These are phyloP conservation scores for Speleostelium caveatum DNA, from an alignment of 78 protist species.

Conservation along the genomic window DNA sequence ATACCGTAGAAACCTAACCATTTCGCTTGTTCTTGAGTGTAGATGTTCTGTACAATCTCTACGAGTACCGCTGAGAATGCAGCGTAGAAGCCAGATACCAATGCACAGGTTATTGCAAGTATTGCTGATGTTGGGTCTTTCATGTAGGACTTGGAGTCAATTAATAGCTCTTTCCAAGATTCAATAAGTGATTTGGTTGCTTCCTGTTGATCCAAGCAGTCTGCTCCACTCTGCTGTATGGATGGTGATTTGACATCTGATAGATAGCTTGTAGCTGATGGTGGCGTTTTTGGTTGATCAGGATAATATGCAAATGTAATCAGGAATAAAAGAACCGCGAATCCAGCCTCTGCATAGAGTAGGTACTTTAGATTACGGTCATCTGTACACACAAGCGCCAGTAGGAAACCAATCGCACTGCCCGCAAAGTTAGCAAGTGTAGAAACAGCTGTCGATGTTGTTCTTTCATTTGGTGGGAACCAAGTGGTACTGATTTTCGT, in stretches of 20 bases:
- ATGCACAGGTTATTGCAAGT: neutral
- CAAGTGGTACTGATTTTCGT: conserved; percentile 42
- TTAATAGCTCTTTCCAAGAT: conserved; percentile 40
- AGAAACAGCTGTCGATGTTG: conserved; percentile 39
- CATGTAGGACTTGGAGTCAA: neutral
- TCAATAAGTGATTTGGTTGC: conserved; percentile 14
- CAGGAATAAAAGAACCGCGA: conserved; percentile 8
- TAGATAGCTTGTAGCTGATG: conserved; percentile 31
- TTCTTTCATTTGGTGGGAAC: conserved; percentile 59
- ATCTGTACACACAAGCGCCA: conserved; percentile 12
- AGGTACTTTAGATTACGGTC: conserved; percentile 1
- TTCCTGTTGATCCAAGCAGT: neutral
- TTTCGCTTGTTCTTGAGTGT: conserved; percentile 24
- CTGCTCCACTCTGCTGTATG: neutral
- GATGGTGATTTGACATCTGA: neutral
- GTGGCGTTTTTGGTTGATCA: conserved; percentile 75
- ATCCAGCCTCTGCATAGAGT: conserved; percentile 25
- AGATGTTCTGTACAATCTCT: conserved; percentile 11
- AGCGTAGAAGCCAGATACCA: conserved; percentile 39
- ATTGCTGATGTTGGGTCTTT: conserved; percentile 18
- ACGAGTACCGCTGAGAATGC: conserved; percentile 52
- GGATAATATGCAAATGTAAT: conserved; percentile 29
- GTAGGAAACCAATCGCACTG: conserved; percentile 49
- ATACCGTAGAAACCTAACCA: conserved; percentile 80
- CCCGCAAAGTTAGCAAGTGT: conserved; percentile 59